Conservation (phyloP, 2,329 filamentous ascomycete species). For the Pseudogymnoascus destructans region DNA sequence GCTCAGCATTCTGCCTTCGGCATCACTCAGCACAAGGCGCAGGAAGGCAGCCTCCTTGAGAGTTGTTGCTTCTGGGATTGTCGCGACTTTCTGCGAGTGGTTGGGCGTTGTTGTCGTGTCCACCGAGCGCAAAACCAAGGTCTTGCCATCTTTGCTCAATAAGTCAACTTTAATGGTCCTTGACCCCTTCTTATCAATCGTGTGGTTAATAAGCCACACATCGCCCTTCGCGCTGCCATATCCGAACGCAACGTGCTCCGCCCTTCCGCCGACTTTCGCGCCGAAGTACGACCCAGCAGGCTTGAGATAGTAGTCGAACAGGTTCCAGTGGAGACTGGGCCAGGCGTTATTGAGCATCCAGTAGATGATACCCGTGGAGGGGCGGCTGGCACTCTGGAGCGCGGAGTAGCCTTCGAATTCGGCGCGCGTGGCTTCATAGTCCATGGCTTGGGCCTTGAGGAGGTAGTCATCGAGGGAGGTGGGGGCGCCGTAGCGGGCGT, state of each 20-base stretch:
- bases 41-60: constrained; percentile 36
- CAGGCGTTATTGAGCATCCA: constrained; percentile 57
- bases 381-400: constrained; percentile 36
- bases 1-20: constrained; percentile 29
- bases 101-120: constrained; percentile 32
- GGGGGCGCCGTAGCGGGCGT: constrained; percentile 38
- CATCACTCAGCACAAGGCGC: constrained; percentile 34
- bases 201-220: constrained; percentile 43
- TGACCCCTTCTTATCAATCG: constrained; percentile 28
- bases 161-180: constrained; percentile 37
- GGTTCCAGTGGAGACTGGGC: constrained; percentile 51
- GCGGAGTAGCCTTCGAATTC: constrained; percentile 44
- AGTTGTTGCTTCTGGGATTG: constrained; percentile 24
- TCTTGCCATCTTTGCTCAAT: constrained; percentile 35
- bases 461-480: constrained; percentile 43
- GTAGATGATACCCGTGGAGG: constrained; percentile 49
- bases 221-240: constrained; percentile 30
- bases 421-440: constrained; percentile 49
- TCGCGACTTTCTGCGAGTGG: constrained; percentile 28
- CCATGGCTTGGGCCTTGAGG: constrained; percentile 45
- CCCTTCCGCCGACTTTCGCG: constrained; percentile 36
- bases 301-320: constrained; percentile 50
- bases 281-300: constrained; percentile 47
- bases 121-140: constrained; percentile 27
- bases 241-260: constrained; percentile 44